Percentiles rank a stretch among this genome's conserved stretches.
phyloP scores from a whole-genome alignment of 345 rosid genomes.

The Erucastrum elatum region DNA sequence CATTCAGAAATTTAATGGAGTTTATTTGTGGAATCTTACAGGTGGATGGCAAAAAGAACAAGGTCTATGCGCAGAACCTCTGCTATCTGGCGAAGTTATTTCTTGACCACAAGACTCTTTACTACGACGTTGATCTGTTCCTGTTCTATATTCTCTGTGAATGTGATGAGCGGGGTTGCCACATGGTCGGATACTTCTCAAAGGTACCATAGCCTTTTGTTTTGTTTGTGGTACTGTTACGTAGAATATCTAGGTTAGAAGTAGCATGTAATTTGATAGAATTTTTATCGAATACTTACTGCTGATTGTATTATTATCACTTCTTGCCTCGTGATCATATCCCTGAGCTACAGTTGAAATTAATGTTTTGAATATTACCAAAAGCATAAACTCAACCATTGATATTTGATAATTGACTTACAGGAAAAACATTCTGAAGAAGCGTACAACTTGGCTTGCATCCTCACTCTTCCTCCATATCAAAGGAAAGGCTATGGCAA shows the following conservation, averaged over 20 bases:
- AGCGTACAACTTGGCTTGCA: constrained; percentile 95
- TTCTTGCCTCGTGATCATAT: background rate
- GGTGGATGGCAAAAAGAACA: constrained; percentile 95
- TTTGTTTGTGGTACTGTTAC: constrained; percentile 15
- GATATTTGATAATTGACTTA: constrained; percentile 13
- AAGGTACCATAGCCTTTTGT: constrained; percentile 54
- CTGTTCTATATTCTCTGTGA: constrained; percentile 91
- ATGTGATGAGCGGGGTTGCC: constrained; percentile 99
- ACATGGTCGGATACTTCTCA: constrained; percentile 99
- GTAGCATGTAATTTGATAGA: background rate
- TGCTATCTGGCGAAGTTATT: constrained; percentile 96
- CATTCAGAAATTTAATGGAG: background rate
- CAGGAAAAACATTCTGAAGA: constrained; percentile 99
- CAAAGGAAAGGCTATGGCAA: constrained; percentile 99
- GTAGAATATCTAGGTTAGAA: background rate
- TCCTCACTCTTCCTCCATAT: constrained; percentile 97
- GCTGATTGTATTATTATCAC: background rate
- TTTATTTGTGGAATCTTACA: background rate
- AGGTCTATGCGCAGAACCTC: constrained; percentile 98
- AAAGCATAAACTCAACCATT: background rate
- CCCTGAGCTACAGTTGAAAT: background rate
- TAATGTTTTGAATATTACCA: background rate
- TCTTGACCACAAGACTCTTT: constrained; percentile 98
- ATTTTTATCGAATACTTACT: background rate
- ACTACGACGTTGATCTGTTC: constrained; percentile 95